A percentile compares a stretch with the other conserved stretches of the same genome.
phyloP scores from a whole-genome alignment of 345 rosid genomes.

The Limnanthes douglasii region DNA sequence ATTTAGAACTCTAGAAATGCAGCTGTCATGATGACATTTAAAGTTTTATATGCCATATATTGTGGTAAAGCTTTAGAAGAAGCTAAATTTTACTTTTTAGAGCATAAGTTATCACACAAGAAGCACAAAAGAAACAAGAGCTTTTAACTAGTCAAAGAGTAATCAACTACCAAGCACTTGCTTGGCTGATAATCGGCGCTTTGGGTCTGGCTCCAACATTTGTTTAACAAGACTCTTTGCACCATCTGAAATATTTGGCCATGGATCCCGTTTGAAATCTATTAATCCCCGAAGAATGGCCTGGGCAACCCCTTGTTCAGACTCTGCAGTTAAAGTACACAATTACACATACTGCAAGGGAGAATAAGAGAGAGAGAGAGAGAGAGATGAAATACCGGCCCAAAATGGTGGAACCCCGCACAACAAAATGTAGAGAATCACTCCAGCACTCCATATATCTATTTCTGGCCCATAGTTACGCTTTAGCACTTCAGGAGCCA shows the following conservation, averaged over 20 bases:
- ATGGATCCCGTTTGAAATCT: slow-evolving; percentile 97
- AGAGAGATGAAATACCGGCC: slow-evolving; percentile 56
- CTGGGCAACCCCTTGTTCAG: slow-evolving; percentile 99
- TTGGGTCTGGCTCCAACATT: slow-evolving; percentile 99
- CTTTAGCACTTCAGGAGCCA: slow-evolving; percentile 99
- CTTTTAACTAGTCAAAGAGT: too few relatives aligned
- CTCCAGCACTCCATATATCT: slow-evolving; percentile 99
- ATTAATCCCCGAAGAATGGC: slow-evolving; percentile 92
- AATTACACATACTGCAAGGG: slow-evolving; percentile 1
- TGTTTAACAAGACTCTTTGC: slow-evolving; percentile 82
- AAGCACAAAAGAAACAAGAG: too few relatives aligned
- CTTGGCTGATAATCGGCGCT: slow-evolving; percentile 79
- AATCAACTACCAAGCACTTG: slow-evolving; percentile 81
- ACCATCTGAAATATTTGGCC: slow-evolving; percentile 93
- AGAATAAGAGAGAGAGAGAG: neutral
- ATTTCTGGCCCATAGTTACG: slow-evolving; percentile 93
- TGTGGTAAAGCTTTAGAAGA: slow-evolving; percentile 2
- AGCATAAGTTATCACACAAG: too few relatives aligned
- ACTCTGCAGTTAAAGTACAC: slow-evolving; percentile 34
- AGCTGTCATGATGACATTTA: too few relatives aligned
- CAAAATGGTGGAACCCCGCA: slow-evolving; percentile 99
- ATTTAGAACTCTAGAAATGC: too few relatives aligned
- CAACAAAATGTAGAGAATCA: slow-evolving; percentile 80
- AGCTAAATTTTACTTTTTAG: slow-evolving; percentile 1
- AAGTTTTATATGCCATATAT: too few relatives aligned